A percentile compares a stretch with the other conserved stretches of the same genome.
phyloP scores from a whole-genome alignment of 306 rosid genomes.

The Sicyos edulis region DNA sequence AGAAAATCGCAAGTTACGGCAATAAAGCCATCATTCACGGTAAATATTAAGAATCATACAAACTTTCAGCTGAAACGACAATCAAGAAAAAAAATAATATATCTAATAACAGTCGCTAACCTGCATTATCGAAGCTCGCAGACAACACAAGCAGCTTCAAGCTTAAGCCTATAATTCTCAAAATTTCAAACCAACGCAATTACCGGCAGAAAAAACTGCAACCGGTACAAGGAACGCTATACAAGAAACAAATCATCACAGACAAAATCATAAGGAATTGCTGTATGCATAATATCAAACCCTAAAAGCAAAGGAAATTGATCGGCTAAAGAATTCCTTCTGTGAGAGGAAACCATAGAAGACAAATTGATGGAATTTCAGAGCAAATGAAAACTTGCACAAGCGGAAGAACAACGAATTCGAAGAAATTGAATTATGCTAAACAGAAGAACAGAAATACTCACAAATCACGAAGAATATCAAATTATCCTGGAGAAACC shows the following conservation, averaged over 20 bases:
- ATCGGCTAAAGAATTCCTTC: neutral
- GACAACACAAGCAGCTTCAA: slow-evolving; percentile 8
- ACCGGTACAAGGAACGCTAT: neutral
- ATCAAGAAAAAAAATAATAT: neutral
- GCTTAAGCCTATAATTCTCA: slow-evolving; percentile 7
- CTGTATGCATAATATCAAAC: slow-evolving; percentile 1
- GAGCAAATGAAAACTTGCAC: neutral
- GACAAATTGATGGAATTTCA: slow-evolving; percentile 5
- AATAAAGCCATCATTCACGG: no score
- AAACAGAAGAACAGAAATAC: neutral
- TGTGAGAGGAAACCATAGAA: neutral
- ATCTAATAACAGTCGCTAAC: neutral
- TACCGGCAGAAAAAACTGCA: slow-evolving; percentile 13
- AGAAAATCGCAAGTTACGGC: no score
- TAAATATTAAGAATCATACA: no score
- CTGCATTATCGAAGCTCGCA: slow-evolving; percentile 16
- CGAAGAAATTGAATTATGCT: neutral
- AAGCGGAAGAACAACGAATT: slow-evolving; percentile 1
- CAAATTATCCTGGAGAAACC: neutral
- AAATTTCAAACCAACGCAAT: neutral
- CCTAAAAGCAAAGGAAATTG: neutral
- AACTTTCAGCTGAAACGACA: neutral
- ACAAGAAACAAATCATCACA: neutral
- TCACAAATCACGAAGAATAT: neutral
- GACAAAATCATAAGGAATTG: neutral